These are phyloP conservation scores for Epichloe uncinata DNA, from an alignment of 2,329 filamentous ascomycete genomes.

Conservation along the genomic window DNA sequence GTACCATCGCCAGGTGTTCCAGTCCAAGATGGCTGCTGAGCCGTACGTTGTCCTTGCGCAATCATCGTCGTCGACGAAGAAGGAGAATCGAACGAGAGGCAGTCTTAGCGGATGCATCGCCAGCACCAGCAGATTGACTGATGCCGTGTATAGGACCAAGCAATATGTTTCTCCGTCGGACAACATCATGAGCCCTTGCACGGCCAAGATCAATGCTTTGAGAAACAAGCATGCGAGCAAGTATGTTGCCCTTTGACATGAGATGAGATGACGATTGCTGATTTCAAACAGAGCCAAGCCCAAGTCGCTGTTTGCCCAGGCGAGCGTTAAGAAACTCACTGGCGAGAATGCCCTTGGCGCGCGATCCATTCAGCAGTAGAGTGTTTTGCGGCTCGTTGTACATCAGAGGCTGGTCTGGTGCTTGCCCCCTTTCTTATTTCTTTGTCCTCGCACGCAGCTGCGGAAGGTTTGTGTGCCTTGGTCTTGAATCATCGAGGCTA, in stretches of 20 bases:
- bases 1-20: conserved; percentile 62
- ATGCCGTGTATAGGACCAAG: conserved; percentile 3
- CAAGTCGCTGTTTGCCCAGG: conserved; percentile 54
- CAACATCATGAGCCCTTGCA: conserved; percentile 77
- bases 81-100: background rate
- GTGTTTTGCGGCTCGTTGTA: background rate
- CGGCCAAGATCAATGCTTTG: conserved; percentile 67
- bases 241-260: conserved; percentile 32
- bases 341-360: conserved; percentile 30
- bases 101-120: background rate
- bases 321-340: conserved; percentile 48
- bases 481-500: background rate
- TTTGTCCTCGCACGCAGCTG: background rate
- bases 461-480: background rate
- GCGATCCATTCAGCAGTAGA: conserved; percentile 20
- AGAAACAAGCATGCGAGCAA: conserved; percentile 70
- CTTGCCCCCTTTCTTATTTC: background rate
- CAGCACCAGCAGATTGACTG: background rate
- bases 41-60: conserved; percentile 34
- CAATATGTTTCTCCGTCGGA: conserved; percentile 72
- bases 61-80: background rate
- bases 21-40: conserved; percentile 55
- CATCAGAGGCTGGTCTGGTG: background rate
- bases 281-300: conserved; percentile 41
- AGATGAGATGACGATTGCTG: no score